phyloP scores from a whole-genome alignment of 2,329 filamentous ascomycete species.

The Lachnellula hyalina region DNA sequence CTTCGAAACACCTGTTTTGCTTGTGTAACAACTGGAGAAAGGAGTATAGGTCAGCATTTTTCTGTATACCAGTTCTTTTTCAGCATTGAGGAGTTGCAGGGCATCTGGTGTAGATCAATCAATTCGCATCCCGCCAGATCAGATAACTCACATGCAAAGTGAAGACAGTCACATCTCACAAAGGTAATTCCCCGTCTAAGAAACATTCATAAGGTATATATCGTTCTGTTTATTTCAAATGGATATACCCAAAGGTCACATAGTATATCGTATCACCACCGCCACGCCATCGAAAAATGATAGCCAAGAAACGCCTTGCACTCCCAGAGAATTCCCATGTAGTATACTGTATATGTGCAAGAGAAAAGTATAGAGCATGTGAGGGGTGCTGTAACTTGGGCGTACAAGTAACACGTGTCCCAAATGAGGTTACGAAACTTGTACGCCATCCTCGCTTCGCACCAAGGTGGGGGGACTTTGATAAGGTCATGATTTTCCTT shows the following conservation, averaged over 20 bases:
- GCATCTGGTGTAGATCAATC: background rate
- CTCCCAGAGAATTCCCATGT: too few relatives aligned
- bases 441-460: background rate
- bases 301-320: too few relatives aligned
- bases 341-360: too few relatives aligned
- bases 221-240: background rate
- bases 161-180: too few relatives aligned
- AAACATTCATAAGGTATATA: background rate
- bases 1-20: background rate
- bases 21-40: background rate
- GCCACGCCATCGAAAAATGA: too few relatives aligned
- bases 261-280: background rate
- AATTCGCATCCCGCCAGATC: background rate
- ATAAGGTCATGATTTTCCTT: conserved; percentile 13
- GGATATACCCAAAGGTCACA: background rate
- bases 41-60: background rate
- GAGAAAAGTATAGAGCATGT: too few relatives aligned
- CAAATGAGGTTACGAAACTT: background rate
- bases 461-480: background rate
- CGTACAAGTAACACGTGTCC: background rate
- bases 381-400: too few relatives aligned
- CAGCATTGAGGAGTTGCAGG: background rate
- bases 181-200: too few relatives aligned
- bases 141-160: too few relatives aligned
- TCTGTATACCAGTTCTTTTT: background rate